phyloP scores from a whole-genome alignment of 768 basidiomycete genomes.

The Auricularia sp. region DNA sequence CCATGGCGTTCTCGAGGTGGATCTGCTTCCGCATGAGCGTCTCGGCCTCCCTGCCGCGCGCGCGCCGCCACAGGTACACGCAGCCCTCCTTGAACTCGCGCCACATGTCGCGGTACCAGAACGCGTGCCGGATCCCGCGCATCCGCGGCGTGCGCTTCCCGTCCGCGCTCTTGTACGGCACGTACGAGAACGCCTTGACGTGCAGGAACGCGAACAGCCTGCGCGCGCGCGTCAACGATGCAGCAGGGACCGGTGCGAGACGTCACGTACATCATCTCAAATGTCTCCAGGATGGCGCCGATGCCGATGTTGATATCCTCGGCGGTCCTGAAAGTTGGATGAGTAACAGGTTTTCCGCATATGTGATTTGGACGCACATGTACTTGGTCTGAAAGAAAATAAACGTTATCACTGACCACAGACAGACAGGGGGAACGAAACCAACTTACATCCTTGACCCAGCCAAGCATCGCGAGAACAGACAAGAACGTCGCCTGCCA shows the following conservation, averaged over 20 bases:
- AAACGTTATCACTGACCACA: not conserved
- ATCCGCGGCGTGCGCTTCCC: constrained; percentile 40
- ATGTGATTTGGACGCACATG: constrained; percentile 19
- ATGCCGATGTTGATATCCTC: constrained; percentile 65
- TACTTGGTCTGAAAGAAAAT: constrained; percentile 7
- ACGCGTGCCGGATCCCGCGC: constrained; percentile 48
- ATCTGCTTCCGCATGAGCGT: constrained; percentile 32
- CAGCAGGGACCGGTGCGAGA: not conserved
- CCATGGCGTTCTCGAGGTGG: constrained; percentile 25
- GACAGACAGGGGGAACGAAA: too few species aligned
- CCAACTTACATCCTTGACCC: constrained; percentile 49
- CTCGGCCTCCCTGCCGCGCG: constrained; percentile 46
- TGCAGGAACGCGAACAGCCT: constrained; percentile 63
- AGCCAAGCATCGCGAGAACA: constrained; percentile 42
- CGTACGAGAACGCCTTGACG: constrained; percentile 62
- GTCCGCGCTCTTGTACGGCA: constrained; percentile 36
- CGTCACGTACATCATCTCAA: constrained; percentile 60
- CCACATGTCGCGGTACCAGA: constrained; percentile 62
- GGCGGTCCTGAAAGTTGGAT: constrained; percentile 41
- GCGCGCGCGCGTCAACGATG: too few species aligned
- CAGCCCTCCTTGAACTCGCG: constrained; percentile 48
- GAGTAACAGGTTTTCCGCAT: too few species aligned
- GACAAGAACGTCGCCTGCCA: constrained; percentile 63
- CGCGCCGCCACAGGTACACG: constrained; percentile 46
- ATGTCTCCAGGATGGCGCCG: constrained; percentile 54